phyloP scores from a whole-genome alignment of 2,329 filamentous ascomycete genomes.

The Periglandula ipomoeae region DNA sequence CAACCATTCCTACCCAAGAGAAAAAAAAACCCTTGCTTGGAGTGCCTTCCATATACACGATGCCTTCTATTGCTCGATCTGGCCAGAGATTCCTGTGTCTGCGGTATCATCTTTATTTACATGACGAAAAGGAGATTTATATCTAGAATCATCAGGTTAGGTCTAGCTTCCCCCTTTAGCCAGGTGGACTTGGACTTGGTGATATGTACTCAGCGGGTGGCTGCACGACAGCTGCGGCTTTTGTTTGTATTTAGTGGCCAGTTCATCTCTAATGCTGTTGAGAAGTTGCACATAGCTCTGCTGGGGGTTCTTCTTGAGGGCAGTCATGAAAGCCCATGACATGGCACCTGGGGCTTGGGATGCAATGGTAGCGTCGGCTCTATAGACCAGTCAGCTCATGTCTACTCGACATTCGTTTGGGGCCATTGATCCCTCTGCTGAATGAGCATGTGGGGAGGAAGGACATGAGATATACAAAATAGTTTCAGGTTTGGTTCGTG shows the following conservation, averaged over 20 bases:
- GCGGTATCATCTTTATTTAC: constrained; percentile 26
- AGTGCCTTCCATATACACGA: not conserved
- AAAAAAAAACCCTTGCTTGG: not conserved
- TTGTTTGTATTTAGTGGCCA: constrained; percentile 80
- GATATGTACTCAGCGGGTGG: constrained; percentile 77
- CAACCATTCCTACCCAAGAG: not conserved
- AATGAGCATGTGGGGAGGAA: too few species aligned
- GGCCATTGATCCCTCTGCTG: not conserved
- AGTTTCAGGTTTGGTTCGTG: not conserved
- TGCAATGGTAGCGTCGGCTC: constrained; percentile 84
- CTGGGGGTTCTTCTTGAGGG: constrained; percentile 91
- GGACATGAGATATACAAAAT: constrained; percentile 1
- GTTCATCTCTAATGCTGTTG: constrained; percentile 91
- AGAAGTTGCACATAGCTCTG: constrained; percentile 96
- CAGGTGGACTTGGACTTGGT: constrained; percentile 2
- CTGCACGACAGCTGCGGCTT: constrained; percentile 96
- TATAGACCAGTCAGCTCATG: constrained; percentile 25
- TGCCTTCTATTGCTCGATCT: not conserved
- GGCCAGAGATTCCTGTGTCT: not conserved
- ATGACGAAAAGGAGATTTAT: constrained; percentile 56
- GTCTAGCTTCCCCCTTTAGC: constrained; percentile 9
- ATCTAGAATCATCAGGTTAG: constrained; percentile 25
- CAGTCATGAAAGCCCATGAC: constrained; percentile 93
- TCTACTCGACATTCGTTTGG: not conserved
- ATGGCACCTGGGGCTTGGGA: constrained; percentile 93